These are phyloP conservation scores for Venturia pyrina DNA, from an alignment of 2,329 filamentous ascomycete species.

Conservation along the genomic window DNA sequence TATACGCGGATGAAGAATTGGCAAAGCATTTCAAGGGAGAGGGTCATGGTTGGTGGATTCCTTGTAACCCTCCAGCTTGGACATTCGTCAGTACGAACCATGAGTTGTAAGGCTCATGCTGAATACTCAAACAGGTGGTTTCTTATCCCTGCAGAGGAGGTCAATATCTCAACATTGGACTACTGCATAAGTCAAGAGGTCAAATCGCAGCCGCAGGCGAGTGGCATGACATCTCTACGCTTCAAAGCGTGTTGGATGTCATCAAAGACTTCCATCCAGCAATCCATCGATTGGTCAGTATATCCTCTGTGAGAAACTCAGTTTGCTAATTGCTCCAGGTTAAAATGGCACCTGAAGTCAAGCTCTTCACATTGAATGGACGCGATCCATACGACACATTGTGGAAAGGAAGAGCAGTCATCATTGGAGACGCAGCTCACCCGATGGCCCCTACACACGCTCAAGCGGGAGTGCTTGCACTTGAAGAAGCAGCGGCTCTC, in stretches of 20 bases:
- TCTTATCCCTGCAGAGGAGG: neutral
- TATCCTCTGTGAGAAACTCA: neutral
- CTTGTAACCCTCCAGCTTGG: slow-evolving; percentile 2
- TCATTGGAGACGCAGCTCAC: slow-evolving; percentile 6
- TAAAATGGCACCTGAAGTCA: neutral
- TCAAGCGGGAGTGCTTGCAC: neutral
- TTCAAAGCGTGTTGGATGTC: neutral
- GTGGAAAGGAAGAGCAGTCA: neutral
- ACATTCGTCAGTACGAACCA: neutral
- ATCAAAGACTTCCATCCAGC: slow-evolving; percentile 5
- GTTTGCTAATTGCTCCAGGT: neutral
- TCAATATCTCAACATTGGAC: neutral
- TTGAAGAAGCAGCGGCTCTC: slow-evolving; percentile 5
- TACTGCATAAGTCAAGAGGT: neutral
- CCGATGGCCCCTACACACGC: slow-evolving; percentile 2
- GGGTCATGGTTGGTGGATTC: neutral
- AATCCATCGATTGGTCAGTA: neutral
- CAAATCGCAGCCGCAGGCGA: neutral
- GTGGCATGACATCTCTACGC: neutral
- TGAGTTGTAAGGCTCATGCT: neutral
- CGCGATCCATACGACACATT: neutral
- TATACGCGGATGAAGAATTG: neutral
- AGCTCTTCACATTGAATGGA: neutral
- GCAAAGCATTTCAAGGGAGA: neutral
- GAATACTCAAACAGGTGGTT: neutral